Base-by-base conservation (phyloP, 108 stramenopile species). In the Skeletonema menzelii region DNA sequence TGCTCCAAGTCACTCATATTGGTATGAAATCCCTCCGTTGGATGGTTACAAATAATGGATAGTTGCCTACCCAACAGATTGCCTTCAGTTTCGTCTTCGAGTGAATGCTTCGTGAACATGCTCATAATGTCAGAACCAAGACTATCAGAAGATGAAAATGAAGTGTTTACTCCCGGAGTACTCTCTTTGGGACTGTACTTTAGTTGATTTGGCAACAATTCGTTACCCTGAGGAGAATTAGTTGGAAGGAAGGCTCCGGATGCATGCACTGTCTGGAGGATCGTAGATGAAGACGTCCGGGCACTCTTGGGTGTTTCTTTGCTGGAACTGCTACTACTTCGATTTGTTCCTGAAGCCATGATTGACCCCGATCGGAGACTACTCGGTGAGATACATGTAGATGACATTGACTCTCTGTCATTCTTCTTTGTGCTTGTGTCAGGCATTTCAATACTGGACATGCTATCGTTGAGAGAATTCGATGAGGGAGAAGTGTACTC, bases 261-360 rank as follows among this genome's bases (percentile, higher is more conserved):
- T 35, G 73, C 63, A 53, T 81, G 80, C 0, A 81, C 73, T 15
- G 63, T 69, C 34, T 69, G 57, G 34, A 81, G 69, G 59, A 81
- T 75, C 17, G 68, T 81, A 26, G 80, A 81, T 13, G 73, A 75
- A 17, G 73, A 70, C 28, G 69, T 81, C 8, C 80, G 53, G n/a
- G 80, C 80, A 56, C 73, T 75, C 12, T 81, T 81, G 7, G 80
- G 80, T 15, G 80, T 81, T 59, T 70, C 80, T 34, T 58, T 74
- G 24, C 67, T 56, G 49, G 63, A 19, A 8, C 34, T 24, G 26
- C 10, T 55, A 8, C 22, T 56, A 22, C 59, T n/a, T 2, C 42
- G 30, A 22, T 56, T 30, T 17, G 57, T 3, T 55, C 35, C 37
- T 2, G 22, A 47, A 6, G 35, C 59, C 62, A 28, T 17, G 14